Conservation (phyloP, 129 eudicot species). For the Escallonia rubra region DNA sequence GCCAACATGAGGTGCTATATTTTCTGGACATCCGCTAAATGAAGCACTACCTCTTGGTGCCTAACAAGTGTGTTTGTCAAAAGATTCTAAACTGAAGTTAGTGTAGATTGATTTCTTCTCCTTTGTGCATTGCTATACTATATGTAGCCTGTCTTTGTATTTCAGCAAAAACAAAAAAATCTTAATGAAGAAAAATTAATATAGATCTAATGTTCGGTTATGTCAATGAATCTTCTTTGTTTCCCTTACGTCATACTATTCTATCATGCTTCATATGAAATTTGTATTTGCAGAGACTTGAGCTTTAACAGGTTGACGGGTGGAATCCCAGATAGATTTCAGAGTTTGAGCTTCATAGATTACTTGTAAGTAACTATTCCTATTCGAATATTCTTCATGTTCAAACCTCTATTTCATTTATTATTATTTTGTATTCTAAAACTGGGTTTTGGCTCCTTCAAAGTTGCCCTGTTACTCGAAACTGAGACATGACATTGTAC, state of each 20-base stretch:
- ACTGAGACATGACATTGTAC: conserved; percentile 6
- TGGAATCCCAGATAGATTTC: conserved; percentile 21
- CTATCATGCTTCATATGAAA: background rate
- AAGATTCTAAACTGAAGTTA: no score
- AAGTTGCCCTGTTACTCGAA: conserved; percentile 1
- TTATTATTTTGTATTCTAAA: background rate
- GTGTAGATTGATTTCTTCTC: no score
- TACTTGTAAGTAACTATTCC: conserved; percentile 21
- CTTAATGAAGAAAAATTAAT: no score
- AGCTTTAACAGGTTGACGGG: conserved; percentile 45
- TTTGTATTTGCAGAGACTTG: conserved; percentile 32
- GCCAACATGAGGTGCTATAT: no score
- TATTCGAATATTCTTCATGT: background rate
- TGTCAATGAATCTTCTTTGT: background rate
- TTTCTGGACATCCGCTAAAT: no score
- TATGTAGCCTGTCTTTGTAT: background rate
- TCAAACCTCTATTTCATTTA: background rate
- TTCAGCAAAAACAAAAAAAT: no score
- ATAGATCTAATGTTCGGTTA: no score
- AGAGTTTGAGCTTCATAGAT: background rate
- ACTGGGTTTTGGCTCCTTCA: background rate
- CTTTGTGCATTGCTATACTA: background rate
- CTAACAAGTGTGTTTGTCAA: no score
- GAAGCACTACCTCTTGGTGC: no score
- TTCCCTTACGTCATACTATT: background rate